Percentiles rank a stretch among this genome's conserved stretches.
These are phyloP conservation scores for Syncephalastrum monosporum DNA, from an alignment of 371 early-diverging fungal genomes.

Conservation along the genomic window DNA sequence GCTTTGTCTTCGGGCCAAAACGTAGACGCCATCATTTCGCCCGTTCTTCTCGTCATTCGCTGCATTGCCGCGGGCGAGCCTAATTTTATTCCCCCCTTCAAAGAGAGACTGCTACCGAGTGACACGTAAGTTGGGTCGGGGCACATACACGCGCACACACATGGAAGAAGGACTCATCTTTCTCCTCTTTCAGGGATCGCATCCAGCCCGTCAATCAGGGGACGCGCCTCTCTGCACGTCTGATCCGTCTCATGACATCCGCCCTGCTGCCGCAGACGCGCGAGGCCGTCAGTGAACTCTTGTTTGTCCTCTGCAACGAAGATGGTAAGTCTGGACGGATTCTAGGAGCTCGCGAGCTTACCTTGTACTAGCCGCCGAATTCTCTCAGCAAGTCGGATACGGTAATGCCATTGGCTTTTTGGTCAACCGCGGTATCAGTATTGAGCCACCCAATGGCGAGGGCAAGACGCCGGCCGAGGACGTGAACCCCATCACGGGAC, in stretches of 20 bases:
- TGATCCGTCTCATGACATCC: constrained; percentile 79
- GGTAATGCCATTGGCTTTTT: constrained; percentile 93
- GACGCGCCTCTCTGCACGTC: constrained; percentile 53
- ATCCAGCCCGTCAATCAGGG: constrained; percentile 74
- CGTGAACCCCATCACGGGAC: constrained; percentile 89
- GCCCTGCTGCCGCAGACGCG: constrained; percentile 62
- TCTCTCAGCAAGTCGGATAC: constrained; percentile 84
- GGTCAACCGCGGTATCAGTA: constrained; percentile 60
- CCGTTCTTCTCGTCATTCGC: constrained; percentile 58
- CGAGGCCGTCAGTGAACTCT: constrained; percentile 68
- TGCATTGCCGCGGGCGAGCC: constrained; percentile 49
- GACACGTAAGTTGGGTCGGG: constrained; percentile 53
- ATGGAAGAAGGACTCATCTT: background rate
- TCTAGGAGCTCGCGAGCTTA: background rate
- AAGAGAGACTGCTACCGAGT: constrained; percentile 52
- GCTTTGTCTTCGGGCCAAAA: constrained; percentile 13
- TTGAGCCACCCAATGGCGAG: constrained; percentile 30
- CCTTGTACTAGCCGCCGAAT: constrained; percentile 52
- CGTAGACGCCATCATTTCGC: constrained; percentile 66
- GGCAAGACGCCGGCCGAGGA: constrained; percentile 9
- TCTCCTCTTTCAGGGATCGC: constrained; percentile 59
- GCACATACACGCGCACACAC: background rate
- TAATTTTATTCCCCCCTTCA: constrained; percentile 33
- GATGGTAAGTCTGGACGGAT: constrained; percentile 57
- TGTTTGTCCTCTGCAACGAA: constrained; percentile 76